Percentiles rank a stretch among this genome's conserved stretches.
Evolutionary conservation across 495 filamentous ascomycete species (phyloP).

Genomic region (Hyaloscypha finlandica): DNA sequence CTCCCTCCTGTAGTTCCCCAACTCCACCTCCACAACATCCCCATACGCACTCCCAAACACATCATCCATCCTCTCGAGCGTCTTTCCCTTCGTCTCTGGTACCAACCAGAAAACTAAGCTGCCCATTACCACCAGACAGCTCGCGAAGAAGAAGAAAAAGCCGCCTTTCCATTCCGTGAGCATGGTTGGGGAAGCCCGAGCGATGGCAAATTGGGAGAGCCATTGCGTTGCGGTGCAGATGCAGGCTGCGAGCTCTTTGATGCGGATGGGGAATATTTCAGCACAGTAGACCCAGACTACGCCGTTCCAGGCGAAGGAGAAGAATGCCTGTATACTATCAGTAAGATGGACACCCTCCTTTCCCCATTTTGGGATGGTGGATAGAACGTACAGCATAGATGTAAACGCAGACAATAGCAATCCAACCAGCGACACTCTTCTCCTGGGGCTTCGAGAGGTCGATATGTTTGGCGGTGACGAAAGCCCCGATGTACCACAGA

Average conservation of each 20-base stretch:
- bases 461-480: conserved; percentile 56
- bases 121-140: conserved; percentile 14
- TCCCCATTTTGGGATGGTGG: not conserved
- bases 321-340: conserved; percentile 10
- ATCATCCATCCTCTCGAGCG: conserved; percentile 27
- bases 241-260: conserved; percentile 66
- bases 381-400: conserved; percentile 46
- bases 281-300: conserved; percentile 61
- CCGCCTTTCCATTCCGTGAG: conserved; percentile 13
- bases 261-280: conserved; percentile 71
- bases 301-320: conserved; percentile 24
- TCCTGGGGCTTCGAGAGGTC: conserved; percentile 40
- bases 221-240: conserved; percentile 72
- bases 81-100: conserved; percentile 30
- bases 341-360: conserved; percentile 39
- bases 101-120: conserved; percentile 16
- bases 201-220: conserved; percentile 30
- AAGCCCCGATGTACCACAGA: conserved; percentile 66
- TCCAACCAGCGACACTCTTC: conserved; percentile 53
- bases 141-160: conserved; percentile 30
- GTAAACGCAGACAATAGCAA: conserved; percentile 68
- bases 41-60: conserved; percentile 24
- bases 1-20: conserved; percentile 7
- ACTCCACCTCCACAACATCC: conserved; percentile 1
- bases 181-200: conserved; percentile 21